Evolutionary conservation across 306 rosid species (phyloP).

Genomic region (Pyrus communis): DNA sequence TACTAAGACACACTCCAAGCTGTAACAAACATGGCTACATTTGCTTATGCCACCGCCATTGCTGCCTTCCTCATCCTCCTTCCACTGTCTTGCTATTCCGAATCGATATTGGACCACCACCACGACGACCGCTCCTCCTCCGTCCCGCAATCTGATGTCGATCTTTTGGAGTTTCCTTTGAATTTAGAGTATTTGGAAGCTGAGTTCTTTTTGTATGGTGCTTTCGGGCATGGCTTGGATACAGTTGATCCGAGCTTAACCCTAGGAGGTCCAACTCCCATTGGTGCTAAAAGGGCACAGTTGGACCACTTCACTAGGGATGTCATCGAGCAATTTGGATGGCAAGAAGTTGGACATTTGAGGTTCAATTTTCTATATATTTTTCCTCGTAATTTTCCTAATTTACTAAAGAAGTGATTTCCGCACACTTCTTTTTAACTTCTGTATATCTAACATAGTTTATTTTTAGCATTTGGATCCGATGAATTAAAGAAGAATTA

Average conservation of each 20-base stretch:
- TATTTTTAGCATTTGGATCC: too few relatives aligned
- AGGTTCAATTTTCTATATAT: constrained; percentile 24
- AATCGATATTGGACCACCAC: background rate
- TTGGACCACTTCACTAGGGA: constrained; percentile 25
- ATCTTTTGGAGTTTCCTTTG: constrained; percentile 50
- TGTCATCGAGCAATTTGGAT: constrained; percentile 48
- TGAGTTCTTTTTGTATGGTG: constrained; percentile 53
- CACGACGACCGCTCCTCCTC: background rate
- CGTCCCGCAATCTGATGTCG: constrained; percentile 18
- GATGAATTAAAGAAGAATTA: too few relatives aligned
- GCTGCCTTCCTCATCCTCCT: constrained; percentile 7
- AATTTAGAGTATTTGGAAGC: constrained; percentile 71
- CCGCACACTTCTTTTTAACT: too few relatives aligned
- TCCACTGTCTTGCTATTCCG: constrained; percentile 11
- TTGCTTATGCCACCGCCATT: background rate
- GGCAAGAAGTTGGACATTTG: constrained; percentile 66
- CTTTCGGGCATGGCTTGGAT: constrained; percentile 57
- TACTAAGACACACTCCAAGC: too few relatives aligned
- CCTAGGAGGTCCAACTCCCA: constrained; percentile 47
- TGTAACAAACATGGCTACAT: constrained; percentile 4
- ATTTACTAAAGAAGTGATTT: too few relatives aligned
- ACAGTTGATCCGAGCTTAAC: constrained; percentile 36
- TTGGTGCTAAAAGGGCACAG: constrained; percentile 43
- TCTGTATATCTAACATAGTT: too few relatives aligned
- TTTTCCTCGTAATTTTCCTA: background rate